Percentiles rank a stretch among this genome's conserved stretches.
Conservation (phyloP, 2,329 filamentous ascomycete species). For the Aureobasidium melanogenum region DNA sequence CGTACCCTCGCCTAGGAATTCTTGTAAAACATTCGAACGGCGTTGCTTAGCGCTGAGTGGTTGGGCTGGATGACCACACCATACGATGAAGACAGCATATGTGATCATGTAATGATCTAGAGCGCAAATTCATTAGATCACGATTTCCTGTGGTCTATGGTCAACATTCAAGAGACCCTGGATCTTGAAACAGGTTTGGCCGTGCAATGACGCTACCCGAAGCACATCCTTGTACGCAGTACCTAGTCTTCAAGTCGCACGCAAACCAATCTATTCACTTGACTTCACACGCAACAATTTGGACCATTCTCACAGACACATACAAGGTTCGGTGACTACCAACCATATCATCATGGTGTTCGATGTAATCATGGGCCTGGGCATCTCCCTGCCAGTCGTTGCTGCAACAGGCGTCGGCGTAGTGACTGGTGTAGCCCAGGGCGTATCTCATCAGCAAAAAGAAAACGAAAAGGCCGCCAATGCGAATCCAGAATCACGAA, state of each 20-base stretch:
- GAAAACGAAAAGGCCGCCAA: conserved; percentile 42
- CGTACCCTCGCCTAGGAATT: background rate
- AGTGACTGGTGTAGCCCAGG: conserved; percentile 43
- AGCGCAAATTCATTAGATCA: background rate
- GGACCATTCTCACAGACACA: too few relatives aligned
- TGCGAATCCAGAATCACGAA: conserved; percentile 31
- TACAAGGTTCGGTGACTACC: too few relatives aligned
- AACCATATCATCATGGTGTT: conserved; percentile 12
- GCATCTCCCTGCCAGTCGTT: conserved; percentile 25
- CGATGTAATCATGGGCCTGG: conserved; percentile 27
- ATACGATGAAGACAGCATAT: background rate
- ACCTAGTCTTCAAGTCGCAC: background rate
- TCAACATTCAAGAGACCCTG: background rate
- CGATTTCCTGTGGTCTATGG: background rate
- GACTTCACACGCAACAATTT: background rate
- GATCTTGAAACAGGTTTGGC: background rate
- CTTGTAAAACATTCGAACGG: background rate
- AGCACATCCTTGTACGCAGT: background rate
- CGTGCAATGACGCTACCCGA: background rate
- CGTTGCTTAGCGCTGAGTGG: background rate
- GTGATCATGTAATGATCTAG: background rate
- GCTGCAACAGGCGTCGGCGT: conserved; percentile 38
- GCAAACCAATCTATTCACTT: background rate
- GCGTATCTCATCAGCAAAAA: conserved; percentile 41
- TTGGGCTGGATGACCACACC: background rate